Conservation (phyloP, 31 red algal genomes). For the Bonnemaisonia californica region DNA sequence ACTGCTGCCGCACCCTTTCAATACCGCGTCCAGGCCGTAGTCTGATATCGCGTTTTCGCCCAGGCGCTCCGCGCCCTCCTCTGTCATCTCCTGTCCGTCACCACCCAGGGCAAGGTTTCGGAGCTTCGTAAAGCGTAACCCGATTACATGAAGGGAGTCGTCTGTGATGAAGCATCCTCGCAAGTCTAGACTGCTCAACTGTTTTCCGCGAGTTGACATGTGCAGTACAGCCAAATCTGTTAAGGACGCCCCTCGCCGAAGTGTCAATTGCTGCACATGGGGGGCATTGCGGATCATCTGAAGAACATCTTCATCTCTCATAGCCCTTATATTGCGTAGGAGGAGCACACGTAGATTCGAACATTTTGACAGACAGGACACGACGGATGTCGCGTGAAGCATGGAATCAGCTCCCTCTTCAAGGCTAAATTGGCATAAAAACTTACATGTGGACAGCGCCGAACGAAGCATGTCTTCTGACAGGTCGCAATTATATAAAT, state of each 20-base stretch:
- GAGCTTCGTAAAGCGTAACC: background rate
- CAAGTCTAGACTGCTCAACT: conserved; percentile 1
- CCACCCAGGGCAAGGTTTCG: conserved; percentile 8
- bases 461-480: background rate
- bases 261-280: background rate
- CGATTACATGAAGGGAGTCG: background rate
- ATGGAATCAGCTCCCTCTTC: background rate
- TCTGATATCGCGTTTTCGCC: background rate
- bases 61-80: conserved; percentile 12
- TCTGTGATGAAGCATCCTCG: conserved; percentile 32
- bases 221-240: conserved; percentile 6
- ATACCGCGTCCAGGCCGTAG: background rate
- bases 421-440: background rate
- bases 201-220: background rate
- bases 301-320: conserved; percentile 7
- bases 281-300: background rate
- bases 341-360: background rate
- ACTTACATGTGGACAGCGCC: background rate
- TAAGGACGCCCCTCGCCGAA: background rate
- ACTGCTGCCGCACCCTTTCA: conserved; percentile 10
- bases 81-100: conserved; percentile 15
- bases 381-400: background rate
- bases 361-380: background rate
- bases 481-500: conserved; percentile 17
- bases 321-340: background rate